A percentile compares a stretch with the other conserved stretches of the same genome.
phyloP scores from a whole-genome alignment of 1,284 basidiomycete genomes.

The Takashimella tepidaria region DNA sequence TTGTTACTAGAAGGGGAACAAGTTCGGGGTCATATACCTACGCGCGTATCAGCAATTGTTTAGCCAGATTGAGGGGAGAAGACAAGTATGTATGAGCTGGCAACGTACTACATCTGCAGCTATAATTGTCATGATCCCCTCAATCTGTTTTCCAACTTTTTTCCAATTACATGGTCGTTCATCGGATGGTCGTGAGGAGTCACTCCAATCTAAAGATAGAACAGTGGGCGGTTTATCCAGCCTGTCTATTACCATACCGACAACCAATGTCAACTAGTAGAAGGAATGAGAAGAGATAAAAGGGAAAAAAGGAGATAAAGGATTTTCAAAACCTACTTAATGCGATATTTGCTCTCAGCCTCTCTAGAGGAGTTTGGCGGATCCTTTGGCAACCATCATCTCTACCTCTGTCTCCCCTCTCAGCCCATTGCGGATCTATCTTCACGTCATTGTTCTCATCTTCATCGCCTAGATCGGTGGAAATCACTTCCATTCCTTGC shows the following conservation, averaged over 20 bases:
- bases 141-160: conserved; percentile 5
- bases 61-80: too few species aligned
- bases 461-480: conserved; percentile 52
- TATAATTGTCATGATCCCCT: conserved; percentile 25
- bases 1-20: conserved; percentile 36
- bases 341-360: conserved; percentile 30
- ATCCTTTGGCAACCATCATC: background rate
- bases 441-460: conserved; percentile 44
- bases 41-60: conserved; percentile 1
- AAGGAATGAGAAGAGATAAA: background rate
- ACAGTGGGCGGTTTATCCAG: conserved; percentile 5
- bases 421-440: conserved; percentile 10
- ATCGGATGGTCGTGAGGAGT: conserved; percentile 10
- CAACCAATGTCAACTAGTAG: too few species aligned
- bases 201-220: conserved; percentile 34
- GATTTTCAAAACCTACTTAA: conserved; percentile 31
- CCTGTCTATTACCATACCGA: conserved; percentile 8
- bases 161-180: conserved; percentile 25
- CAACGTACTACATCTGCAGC: conserved; percentile 47
- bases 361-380: conserved; percentile 29
- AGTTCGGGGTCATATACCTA: conserved; percentile 49
- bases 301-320: background rate
- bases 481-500: conserved; percentile 61
- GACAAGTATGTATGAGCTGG: background rate
- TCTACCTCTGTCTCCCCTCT: background rate